Conservation (phyloP, 352 stramenopile species). For the Pythium myriotylum region DNA sequence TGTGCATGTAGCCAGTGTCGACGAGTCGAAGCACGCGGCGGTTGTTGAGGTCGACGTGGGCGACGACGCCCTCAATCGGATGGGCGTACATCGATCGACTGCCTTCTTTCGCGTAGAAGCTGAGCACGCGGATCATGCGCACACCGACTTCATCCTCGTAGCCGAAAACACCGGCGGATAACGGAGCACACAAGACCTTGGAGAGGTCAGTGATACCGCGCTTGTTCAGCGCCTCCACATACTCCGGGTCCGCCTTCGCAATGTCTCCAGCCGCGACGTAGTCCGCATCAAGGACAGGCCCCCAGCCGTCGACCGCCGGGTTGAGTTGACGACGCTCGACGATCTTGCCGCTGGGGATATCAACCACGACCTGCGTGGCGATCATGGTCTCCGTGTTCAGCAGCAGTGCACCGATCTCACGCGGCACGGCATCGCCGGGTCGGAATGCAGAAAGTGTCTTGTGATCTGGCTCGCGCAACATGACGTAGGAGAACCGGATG, state of each 20-base stretch:
- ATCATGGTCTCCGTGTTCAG: slow-evolving; percentile 41
- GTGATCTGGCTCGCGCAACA: slow-evolving; percentile 55
- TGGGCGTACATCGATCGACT: slow-evolving; percentile 56
- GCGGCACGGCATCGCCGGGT: slow-evolving; percentile 36
- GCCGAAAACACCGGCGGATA: slow-evolving; percentile 47
- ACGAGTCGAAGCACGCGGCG: slow-evolving; percentile 42
- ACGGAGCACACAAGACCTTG: slow-evolving; percentile 41
- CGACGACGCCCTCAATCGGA: slow-evolving; percentile 49
- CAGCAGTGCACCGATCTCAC: slow-evolving; percentile 44
- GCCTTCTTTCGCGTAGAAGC: slow-evolving; percentile 41
- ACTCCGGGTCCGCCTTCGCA: slow-evolving; percentile 44
- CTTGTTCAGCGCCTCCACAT: slow-evolving; percentile 42
- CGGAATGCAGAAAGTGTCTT: slow-evolving; percentile 41
- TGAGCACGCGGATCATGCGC: slow-evolving; percentile 55
- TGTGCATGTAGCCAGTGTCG: slow-evolving; percentile 50
- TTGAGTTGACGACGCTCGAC: slow-evolving; percentile 39
- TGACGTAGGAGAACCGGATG: slow-evolving; percentile 53
- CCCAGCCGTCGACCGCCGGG: slow-evolving; percentile 45
- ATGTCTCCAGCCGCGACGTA: slow-evolving; percentile 47
- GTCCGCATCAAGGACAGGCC: slow-evolving; percentile 49
- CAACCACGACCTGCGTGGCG: slow-evolving; percentile 43
- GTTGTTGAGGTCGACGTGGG: slow-evolving; percentile 47
- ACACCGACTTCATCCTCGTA: slow-evolving; percentile 41
- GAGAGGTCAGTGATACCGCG: slow-evolving; percentile 50
- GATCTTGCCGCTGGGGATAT: slow-evolving; percentile 36